Percentiles rank a stretch among this genome's conserved stretches.
Conservation (phyloP, 2,329 filamentous ascomycete genomes). For the Calonectria hongkongensis region DNA sequence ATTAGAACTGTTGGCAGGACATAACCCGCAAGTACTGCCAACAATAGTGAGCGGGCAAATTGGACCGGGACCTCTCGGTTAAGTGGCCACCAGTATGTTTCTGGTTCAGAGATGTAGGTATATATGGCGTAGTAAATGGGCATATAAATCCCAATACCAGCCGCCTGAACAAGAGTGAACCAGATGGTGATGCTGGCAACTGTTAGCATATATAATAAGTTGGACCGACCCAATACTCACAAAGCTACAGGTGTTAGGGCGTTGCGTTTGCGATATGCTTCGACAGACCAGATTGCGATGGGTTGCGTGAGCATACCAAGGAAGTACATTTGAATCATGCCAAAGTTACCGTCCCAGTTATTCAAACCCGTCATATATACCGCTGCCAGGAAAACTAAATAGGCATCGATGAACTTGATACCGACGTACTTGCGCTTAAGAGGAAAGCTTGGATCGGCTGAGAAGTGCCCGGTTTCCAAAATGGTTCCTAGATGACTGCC, state of each 20-base stretch:
- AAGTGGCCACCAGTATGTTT: slow-evolving; percentile 42
- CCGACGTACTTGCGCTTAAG: slow-evolving; percentile 35
- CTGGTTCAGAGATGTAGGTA: slow-evolving; percentile 33
- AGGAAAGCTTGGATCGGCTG: not conserved
- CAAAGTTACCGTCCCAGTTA: slow-evolving; percentile 29
- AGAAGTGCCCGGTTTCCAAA: slow-evolving; percentile 23
- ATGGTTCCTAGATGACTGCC: slow-evolving; percentile 15
- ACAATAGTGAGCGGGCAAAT: slow-evolving; percentile 1
- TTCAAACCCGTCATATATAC: slow-evolving; percentile 31
- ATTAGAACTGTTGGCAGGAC: slow-evolving; percentile 32
- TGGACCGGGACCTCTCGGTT: slow-evolving; percentile 29
- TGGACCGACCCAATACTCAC: not conserved
- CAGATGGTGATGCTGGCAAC: slow-evolving; percentile 32
- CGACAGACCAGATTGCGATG: slow-evolving; percentile 32
- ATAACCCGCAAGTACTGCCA: slow-evolving; percentile 28
- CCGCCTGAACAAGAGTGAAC: slow-evolving; percentile 33
- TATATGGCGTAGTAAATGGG: slow-evolving; percentile 44
- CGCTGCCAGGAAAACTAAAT: slow-evolving; percentile 28
- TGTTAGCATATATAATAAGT: not conserved
- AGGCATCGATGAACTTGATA: slow-evolving; percentile 31
- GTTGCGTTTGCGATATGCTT: slow-evolving; percentile 38
- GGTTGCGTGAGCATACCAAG: slow-evolving; percentile 38
- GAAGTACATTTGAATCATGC: slow-evolving; percentile 36
- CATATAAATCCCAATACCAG: slow-evolving; percentile 35
- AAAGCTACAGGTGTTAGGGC: slow-evolving; percentile 23